Base-by-base conservation (phyloP, 225 moss, liverwort and hornwort species). In the Pleurozium schreberi region DNA sequence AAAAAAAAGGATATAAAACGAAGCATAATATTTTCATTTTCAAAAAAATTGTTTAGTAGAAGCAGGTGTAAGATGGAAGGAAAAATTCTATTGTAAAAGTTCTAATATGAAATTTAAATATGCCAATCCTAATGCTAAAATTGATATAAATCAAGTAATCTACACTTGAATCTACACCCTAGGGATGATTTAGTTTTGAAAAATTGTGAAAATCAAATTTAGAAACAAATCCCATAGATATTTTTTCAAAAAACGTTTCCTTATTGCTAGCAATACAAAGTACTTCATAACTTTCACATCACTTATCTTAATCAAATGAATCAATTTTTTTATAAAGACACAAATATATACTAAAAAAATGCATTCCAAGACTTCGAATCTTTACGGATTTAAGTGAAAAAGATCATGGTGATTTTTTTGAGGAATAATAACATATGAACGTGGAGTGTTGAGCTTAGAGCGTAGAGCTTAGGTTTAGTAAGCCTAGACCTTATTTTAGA, bases 231-330 rank as follows among this genome's bases (percentile, higher is more conserved):
- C 2, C 4, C 12, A 23, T 8, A 40, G 1, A 4, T 69, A 25
- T 25, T 40, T n/a, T 69, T 14, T 3, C 0, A 68, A 7, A 7
- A 2, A 12, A 25, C 4, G 4, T 14, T 69, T 4, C 11, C 4
- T 23, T 4, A 23, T n/a, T 5, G 14, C 0, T 1, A 0, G 4
- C 3, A 69, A 40, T 69, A 23, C 0, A 40, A 40, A 40, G 8
- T 8, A 69, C 64, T 34, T 64, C 64, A 64, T 64, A 33, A 33
- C 33, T 64, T 63, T 64, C 16, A 31, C 18, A 64, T 17, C 9
- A 31, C 28, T 30, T 14, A 62, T 30, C 15, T 3, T 17, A 17
- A 64, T 64, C 17, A 8, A 69, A 69, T 25, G 22, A 68, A n/a
- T n/a, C 23, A 22, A n/a, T 1, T 2, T 12, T 0, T 20, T 68